These are phyloP conservation scores for Nemania sp. DNA, from an alignment of 2,329 filamentous ascomycete genomes.

Conservation along the genomic window DNA sequence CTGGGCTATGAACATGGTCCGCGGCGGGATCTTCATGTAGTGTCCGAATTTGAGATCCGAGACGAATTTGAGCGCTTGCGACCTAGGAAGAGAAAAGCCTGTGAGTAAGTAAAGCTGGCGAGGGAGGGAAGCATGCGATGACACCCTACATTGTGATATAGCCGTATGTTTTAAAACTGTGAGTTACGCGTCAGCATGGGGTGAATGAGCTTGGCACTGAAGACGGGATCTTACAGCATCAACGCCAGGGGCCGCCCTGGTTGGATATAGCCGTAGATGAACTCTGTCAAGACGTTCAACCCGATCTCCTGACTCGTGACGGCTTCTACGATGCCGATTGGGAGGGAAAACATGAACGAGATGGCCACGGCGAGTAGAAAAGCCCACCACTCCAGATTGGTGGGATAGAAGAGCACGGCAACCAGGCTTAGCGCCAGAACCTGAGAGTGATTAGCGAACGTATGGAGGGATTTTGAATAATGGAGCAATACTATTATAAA, in stretches of 20 bases:
- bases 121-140: constrained; percentile 26
- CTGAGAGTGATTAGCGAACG: constrained; percentile 40
- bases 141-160: constrained; percentile 60
- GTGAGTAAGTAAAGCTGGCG: not conserved
- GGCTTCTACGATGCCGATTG: constrained; percentile 71
- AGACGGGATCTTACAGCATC: constrained; percentile 61
- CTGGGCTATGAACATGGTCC: constrained; percentile 69
- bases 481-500: constrained; percentile 55
- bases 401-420: constrained; percentile 64
- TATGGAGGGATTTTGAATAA: not conserved
- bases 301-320: constrained; percentile 73
- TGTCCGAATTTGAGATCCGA: constrained; percentile 72
- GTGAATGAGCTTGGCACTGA: not conserved
- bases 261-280: constrained; percentile 75
- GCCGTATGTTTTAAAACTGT: constrained; percentile 65
- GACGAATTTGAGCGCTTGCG: constrained; percentile 66
- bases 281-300: constrained; percentile 75
- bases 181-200: constrained; percentile 26
- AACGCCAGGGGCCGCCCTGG: constrained; percentile 72
- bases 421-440: constrained; percentile 59
- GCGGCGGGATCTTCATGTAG: constrained; percentile 70
- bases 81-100: constrained; percentile 43
- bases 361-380: constrained; percentile 70
- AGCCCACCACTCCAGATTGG: constrained; percentile 72
- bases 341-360: constrained; percentile 66